Conservation (phyloP, 495 filamentous ascomycete genomes). For the Paragyromitra xinjiangensis region DNA sequence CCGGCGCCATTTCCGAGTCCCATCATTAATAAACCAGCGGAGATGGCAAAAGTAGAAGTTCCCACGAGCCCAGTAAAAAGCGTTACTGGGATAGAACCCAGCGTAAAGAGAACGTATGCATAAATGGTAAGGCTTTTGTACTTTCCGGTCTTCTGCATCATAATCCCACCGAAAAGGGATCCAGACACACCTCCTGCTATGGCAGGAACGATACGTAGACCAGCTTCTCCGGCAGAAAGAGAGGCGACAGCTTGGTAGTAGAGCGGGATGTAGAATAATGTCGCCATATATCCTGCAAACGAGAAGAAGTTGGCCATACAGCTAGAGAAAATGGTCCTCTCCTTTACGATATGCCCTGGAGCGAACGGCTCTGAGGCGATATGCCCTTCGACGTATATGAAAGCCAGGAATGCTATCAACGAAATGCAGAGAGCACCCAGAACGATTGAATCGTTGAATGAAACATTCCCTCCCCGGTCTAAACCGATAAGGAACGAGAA, state of each 20-base stretch:
- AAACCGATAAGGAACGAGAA: constrained; percentile 77
- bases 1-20: constrained; percentile 73
- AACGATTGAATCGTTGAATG: constrained; percentile 70
- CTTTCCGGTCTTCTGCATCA: constrained; percentile 79
- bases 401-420: constrained; percentile 70
- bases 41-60: constrained; percentile 61
- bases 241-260: constrained; percentile 80
- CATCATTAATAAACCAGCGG: constrained; percentile 66
- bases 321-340: constrained; percentile 71
- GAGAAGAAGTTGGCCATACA: constrained; percentile 82
- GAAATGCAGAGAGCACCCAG: constrained; percentile 68
- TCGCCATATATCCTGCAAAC: constrained; percentile 71
- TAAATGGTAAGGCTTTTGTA: constrained; percentile 78
- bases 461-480: constrained; percentile 79
- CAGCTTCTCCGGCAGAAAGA: constrained; percentile 71
- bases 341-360: constrained; percentile 80
- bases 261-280: constrained; percentile 79
- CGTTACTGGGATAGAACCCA: constrained; percentile 67
- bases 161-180: constrained; percentile 72
- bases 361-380: constrained; percentile 82
- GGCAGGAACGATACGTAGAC: constrained; percentile 72
- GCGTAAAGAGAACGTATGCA: constrained; percentile 64
- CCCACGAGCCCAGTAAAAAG: constrained; percentile 66
- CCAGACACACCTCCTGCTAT: constrained; percentile 72
- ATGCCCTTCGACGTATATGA: constrained; percentile 74